A percentile compares a stretch with the other conserved stretches of the same genome.
Conservation (phyloP, 2,329 filamentous ascomycete genomes). For the Monilinia polystroma region DNA sequence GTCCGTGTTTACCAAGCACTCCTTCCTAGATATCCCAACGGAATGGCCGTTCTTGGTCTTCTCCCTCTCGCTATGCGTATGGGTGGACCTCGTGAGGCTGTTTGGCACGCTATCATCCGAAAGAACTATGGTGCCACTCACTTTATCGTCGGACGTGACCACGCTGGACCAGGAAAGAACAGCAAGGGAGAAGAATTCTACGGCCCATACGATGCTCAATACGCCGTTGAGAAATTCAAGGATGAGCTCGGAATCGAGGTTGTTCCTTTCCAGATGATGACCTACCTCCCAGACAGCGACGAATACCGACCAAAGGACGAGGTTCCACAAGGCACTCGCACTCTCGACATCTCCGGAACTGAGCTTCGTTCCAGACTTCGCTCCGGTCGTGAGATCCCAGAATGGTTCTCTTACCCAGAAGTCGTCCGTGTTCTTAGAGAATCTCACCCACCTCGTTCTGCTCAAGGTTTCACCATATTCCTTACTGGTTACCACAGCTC, state of each 20-base stretch:
- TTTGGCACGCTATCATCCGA: constrained; percentile 99
- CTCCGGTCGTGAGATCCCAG: constrained; percentile 90
- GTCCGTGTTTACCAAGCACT: constrained; percentile 98
- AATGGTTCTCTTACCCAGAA: constrained; percentile 99
- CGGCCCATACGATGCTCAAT: constrained; percentile 95
- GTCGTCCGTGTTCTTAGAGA: constrained; percentile 95
- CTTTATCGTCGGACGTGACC: constrained; percentile 98
- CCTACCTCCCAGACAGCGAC: constrained; percentile 94
- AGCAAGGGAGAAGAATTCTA: constrained; percentile 96
- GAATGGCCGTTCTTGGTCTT: constrained; percentile 95
- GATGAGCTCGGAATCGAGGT: constrained; percentile 98
- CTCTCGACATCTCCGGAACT: constrained; percentile 81
- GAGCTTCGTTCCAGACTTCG: constrained; percentile 91
- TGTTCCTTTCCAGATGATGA: constrained; percentile 99
- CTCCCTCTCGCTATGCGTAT: constrained; percentile 97
- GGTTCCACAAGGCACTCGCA: constrained; percentile 79
- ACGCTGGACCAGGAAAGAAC: constrained; percentile 97
- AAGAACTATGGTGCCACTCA: constrained; percentile 99
- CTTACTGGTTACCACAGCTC: constrained; percentile 95
- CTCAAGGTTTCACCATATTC: constrained; percentile 98
- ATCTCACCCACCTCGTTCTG: constrained; percentile 85
- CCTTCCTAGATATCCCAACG: constrained; percentile 94
- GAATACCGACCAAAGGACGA: constrained; percentile 94
- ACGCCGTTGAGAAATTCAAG: constrained; percentile 93
- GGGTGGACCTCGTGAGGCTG: constrained; percentile 95